These are phyloP conservation scores for Sclerotinia subarctica DNA, from an alignment of 2,329 filamentous ascomycete species.

Conservation along the genomic window DNA sequence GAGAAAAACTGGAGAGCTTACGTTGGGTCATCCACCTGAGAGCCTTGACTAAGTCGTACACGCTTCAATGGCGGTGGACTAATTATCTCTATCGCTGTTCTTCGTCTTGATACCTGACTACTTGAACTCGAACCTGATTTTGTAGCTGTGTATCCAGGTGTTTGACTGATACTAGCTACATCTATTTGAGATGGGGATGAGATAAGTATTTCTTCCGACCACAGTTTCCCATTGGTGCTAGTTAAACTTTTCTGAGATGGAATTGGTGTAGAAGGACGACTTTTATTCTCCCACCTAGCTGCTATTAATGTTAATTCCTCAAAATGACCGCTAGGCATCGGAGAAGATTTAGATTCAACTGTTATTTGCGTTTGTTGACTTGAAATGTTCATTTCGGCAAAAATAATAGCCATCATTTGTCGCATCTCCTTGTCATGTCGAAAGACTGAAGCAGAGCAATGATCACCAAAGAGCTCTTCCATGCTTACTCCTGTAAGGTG, in stretches of 20 bases:
- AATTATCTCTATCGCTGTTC: constrained; percentile 25
- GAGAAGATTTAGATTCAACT: neutral
- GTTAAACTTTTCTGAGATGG: neutral
- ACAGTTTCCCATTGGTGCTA: neutral
- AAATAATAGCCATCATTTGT: constrained; percentile 19
- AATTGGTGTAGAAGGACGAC: neutral
- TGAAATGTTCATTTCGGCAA: neutral
- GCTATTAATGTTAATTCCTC: neutral
- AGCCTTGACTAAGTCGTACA: constrained; percentile 21
- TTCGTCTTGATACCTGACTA: constrained; percentile 27
- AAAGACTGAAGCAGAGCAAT: constrained; percentile 61
- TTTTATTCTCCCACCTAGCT: neutral
- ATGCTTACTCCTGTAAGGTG: constrained; percentile 54
- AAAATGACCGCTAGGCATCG: neutral
- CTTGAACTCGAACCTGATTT: constrained; percentile 20
- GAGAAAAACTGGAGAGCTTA: neutral
- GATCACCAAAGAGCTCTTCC: constrained; percentile 63
- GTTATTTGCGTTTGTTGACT: constrained; percentile 14
- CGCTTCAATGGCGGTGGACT: constrained; percentile 26
- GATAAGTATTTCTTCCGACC: neutral
- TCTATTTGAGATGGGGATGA: neutral
- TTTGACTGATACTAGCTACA: neutral
- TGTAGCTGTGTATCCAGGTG: neutral
- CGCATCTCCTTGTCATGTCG: constrained; percentile 63
- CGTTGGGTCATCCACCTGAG: neutral